A percentile compares a stretch with the other conserved stretches of the same genome.
These are phyloP conservation scores for Aspergillus sp. DNA, from an alignment of 2,329 filamentous ascomycete genomes.

Conservation along the genomic window DNA sequence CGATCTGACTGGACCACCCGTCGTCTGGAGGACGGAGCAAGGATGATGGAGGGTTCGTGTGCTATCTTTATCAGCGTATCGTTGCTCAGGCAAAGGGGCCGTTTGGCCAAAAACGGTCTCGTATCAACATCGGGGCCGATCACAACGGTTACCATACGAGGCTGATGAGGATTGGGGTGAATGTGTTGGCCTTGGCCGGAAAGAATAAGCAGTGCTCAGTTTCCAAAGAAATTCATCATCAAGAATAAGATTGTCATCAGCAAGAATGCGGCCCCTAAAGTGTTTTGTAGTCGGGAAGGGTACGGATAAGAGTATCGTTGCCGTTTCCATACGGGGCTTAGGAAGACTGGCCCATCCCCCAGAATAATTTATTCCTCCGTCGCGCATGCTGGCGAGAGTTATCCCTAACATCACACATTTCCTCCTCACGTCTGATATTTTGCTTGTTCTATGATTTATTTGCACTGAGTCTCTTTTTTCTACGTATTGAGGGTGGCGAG, in stretches of 20 bases:
- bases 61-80: slow-evolving; percentile 11
- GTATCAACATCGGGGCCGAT: background rate
- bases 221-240: background rate
- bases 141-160: background rate
- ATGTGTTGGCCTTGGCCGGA: background rate
- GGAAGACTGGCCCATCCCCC: slow-evolving; percentile 6
- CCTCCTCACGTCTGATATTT: background rate
- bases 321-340: slow-evolving; percentile 16
- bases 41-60: background rate
- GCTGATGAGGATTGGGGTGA: background rate
- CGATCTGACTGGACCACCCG: background rate
- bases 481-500: slow-evolving; percentile 13
- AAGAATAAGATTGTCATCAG: background rate
- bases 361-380: slow-evolving; percentile 10
- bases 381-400: slow-evolving; percentile 8
- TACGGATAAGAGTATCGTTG: slow-evolving; percentile 4
- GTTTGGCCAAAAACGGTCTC: background rate
- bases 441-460: background rate
- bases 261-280: background rate
- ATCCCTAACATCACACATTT: slow-evolving; percentile 15
- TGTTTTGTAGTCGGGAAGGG: background rate
- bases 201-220: background rate
- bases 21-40: slow-evolving; percentile 4
- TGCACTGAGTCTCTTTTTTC: background rate
- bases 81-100: slow-evolving; percentile 1